Percentiles rank a stretch among this genome's conserved stretches.
Conservation (phyloP, 1,139 yeast species). For the Nakaseomyces delphensis region DNA sequence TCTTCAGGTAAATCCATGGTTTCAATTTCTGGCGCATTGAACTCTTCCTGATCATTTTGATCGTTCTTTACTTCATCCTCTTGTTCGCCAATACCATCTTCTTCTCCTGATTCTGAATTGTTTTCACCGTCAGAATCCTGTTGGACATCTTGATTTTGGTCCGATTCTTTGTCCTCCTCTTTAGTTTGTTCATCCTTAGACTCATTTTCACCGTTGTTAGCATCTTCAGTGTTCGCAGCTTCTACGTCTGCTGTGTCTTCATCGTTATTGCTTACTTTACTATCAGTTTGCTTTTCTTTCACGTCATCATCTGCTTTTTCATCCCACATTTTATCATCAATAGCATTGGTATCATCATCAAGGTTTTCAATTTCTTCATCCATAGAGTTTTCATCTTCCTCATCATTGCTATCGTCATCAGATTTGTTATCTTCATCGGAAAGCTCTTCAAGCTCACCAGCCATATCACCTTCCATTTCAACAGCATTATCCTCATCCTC, state of each 20-base stretch:
- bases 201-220: conserved; percentile 28
- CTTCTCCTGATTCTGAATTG: conserved; percentile 57
- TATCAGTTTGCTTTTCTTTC: conserved; percentile 65
- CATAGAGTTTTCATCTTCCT: conserved; percentile 49
- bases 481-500: conserved; percentile 74
- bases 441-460: conserved; percentile 77
- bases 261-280: conserved; percentile 47
- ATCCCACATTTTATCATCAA: conserved; percentile 99
- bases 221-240: conserved; percentile 48
- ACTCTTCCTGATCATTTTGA: conserved; percentile 62
- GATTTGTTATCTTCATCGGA: conserved; percentile 63
- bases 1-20: conserved; percentile 81
- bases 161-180: conserved; percentile 37
- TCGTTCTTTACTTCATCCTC: conserved; percentile 70
- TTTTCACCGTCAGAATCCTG: conserved; percentile 56
- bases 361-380: conserved; percentile 89
- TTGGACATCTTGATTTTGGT: conserved; percentile 37
- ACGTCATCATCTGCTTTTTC: conserved; percentile 73
- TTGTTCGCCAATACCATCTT: conserved; percentile 68
- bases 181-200: conserved; percentile 31
- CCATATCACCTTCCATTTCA: conserved; percentile 95
- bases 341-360: conserved; percentile 91
- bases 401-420: conserved; percentile 45
- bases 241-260: conserved; percentile 53
- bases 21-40: conserved; percentile 70